Percentiles rank a stretch among this genome's conserved stretches.
Conservation (phyloP, 192 early-diverging fungal species). For the Gaertneriomyces semiglobifer region DNA sequence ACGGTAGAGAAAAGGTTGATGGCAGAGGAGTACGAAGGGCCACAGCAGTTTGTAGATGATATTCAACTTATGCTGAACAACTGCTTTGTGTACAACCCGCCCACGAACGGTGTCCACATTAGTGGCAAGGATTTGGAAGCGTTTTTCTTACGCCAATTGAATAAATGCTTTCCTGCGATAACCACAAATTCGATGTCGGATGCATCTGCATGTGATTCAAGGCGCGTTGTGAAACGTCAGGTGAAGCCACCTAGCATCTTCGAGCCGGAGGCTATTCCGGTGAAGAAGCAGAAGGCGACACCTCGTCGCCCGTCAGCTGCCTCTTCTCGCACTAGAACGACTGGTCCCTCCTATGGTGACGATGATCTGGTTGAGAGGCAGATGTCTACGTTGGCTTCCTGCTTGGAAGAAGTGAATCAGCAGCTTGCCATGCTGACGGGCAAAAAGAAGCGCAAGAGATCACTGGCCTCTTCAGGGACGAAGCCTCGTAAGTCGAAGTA, state of each 20-base stretch:
- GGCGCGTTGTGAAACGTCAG: constrained; percentile 20
- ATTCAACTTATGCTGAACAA: constrained; percentile 68
- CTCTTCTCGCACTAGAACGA: neutral
- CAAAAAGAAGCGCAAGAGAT: constrained; percentile 20
- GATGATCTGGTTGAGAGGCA: constrained; percentile 19
- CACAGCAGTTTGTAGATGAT: constrained; percentile 62
- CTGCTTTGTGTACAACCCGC: constrained; percentile 70
- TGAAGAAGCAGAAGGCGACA: constrained; percentile 4
- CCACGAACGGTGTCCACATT: constrained; percentile 43
- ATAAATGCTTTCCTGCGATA: constrained; percentile 26
- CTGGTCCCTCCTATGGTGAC: neutral
- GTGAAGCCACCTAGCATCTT: constrained; percentile 24
- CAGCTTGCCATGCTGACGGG: constrained; percentile 25
- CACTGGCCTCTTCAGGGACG: too few species aligned
- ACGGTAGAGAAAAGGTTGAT: constrained; percentile 59
- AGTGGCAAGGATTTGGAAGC: constrained; percentile 26
- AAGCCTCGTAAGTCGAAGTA: too few species aligned
- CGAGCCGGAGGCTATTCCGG: constrained; percentile 17
- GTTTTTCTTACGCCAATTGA: constrained; percentile 28
- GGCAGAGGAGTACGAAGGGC: constrained; percentile 41
- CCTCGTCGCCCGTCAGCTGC: constrained; percentile 14
- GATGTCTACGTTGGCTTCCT: constrained; percentile 24
- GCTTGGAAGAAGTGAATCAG: constrained; percentile 17
- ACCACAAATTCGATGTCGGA: constrained; percentile 1
- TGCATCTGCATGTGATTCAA: constrained; percentile 6